These are phyloP conservation scores for Colletotrichum magnum DNA, from an alignment of 2,329 filamentous ascomycete genomes.

Conservation along the genomic window DNA sequence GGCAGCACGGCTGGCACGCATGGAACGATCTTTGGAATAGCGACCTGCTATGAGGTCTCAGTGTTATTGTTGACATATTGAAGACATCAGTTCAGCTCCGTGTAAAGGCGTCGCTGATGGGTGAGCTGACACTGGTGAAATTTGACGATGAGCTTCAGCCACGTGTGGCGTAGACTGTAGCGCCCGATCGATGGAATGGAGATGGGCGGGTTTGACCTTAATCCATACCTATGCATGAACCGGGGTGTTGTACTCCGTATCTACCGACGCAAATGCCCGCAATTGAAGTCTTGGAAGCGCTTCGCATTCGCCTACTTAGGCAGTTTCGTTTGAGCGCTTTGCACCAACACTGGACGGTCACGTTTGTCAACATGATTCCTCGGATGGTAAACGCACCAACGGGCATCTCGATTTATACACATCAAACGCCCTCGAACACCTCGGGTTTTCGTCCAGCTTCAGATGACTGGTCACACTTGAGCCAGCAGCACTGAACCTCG, in stretches of 20 bases:
- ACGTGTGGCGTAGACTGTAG: slow-evolving; percentile 30
- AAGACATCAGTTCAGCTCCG: slow-evolving; percentile 8
- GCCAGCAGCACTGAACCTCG: background rate
- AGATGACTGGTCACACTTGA: slow-evolving; percentile 11
- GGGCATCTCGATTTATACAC: background rate
- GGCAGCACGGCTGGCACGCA: slow-evolving; percentile 19
- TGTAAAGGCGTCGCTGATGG: slow-evolving; percentile 5
- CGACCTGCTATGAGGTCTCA: slow-evolving; percentile 23
- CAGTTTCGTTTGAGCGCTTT: background rate
- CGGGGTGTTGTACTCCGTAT: background rate
- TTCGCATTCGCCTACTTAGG: background rate
- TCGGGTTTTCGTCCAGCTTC: background rate
- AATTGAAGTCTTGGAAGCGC: background rate
- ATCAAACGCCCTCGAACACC: slow-evolving; percentile 14
- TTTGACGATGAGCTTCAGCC: slow-evolving; percentile 40
- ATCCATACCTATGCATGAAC: slow-evolving; percentile 16
- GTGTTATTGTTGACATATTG: slow-evolving; percentile 34
- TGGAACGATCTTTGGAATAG: slow-evolving; percentile 3
- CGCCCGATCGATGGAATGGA: too few relatives aligned
- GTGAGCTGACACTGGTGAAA: slow-evolving; percentile 35
- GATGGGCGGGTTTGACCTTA: too few relatives aligned
- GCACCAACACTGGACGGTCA: background rate
- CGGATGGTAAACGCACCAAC: background rate
- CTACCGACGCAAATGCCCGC: slow-evolving; percentile 13
- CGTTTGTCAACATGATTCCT: background rate